These are phyloP conservation scores for Prosopis cineraria DNA, from an alignment of 306 rosid species.

Conservation along the genomic window DNA sequence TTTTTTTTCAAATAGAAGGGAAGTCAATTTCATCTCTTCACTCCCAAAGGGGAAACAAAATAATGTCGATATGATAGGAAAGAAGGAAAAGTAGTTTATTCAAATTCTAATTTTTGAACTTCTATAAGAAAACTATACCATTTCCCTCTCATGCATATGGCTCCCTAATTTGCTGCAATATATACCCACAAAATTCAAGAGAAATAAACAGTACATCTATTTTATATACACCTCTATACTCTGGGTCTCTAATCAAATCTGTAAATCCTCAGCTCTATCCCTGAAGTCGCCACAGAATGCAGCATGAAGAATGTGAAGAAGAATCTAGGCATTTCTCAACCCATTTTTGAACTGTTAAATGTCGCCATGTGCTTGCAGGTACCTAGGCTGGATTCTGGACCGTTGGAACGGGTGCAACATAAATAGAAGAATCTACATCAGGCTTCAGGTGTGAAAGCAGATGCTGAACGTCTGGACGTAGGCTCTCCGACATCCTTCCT, in stretches of 20 bases:
- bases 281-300: background rate
- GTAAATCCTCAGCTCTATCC: background rate
- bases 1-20: too few relatives aligned
- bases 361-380: conserved; percentile 5
- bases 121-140: background rate
- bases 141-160: background rate
- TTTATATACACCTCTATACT: conserved; percentile 29
- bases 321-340: background rate
- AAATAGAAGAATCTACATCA: conserved; percentile 74
- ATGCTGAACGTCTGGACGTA: conserved; percentile 88
- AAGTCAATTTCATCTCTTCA: background rate
- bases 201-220: background rate
- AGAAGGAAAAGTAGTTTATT: background rate
- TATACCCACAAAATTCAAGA: background rate
- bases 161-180: background rate
- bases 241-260: background rate
- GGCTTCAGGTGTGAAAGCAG: conserved; percentile 88
- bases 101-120: background rate
- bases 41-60: background rate
- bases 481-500: conserved; percentile 75
- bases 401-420: conserved; percentile 85
- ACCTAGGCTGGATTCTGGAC: conserved; percentile 62
- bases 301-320: conserved; percentile 7
- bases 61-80: background rate
- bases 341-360: conserved; percentile 13